Base-by-base conservation (phyloP, 2,329 filamentous ascomycete genomes). In the Clarireedia sp. region DNA sequence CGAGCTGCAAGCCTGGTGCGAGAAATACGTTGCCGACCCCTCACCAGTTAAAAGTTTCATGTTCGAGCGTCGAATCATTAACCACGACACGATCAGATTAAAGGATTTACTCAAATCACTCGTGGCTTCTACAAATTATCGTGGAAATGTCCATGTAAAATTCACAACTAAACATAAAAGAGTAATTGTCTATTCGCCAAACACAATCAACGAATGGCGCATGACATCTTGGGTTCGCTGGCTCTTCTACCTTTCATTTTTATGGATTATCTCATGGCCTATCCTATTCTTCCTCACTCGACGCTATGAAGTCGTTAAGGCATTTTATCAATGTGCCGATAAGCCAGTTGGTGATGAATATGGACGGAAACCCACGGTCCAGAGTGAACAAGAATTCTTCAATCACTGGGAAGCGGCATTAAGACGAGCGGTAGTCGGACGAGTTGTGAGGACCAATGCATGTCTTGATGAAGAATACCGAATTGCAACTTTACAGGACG, bases 231-330 rank as follows among this genome's bases (percentile, higher is more conserved):
- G 83, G 82, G 73, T 89, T 45, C 73, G 78, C 43, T 80, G 80
- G 74, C 45, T 88, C 9, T 88, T 84, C 71, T 82, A 80, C 66
- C 67, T 87, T 5, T 82, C 82, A 0, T 81, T 89, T 57, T 69
- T 87, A 12, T 86, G 86, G 77, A 64, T 90, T 55, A 74, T 90
- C 62, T 74, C 79, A 3, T 90, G 87, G 87, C 87, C 87, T 0
- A 78, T 80, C 55, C 74, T 90, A 12, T 84, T 81, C 70, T 77
- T 89, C 66, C 71, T 78, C 17, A 90, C 87, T 1, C 82, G 80
- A 66, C 75, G 80, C 48, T 90, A 84, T 71, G 78, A 85, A 60
- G 82, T 87, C 2, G 77, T 81, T 3, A 73, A 75, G 21, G 77
- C 79, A 0, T 75, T 83, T 36, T 90, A 57, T 48, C 51, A 55